Evolutionary conservation across 495 filamentous ascomycete species (phyloP).

Genomic region (Glonium stellatum): DNA sequence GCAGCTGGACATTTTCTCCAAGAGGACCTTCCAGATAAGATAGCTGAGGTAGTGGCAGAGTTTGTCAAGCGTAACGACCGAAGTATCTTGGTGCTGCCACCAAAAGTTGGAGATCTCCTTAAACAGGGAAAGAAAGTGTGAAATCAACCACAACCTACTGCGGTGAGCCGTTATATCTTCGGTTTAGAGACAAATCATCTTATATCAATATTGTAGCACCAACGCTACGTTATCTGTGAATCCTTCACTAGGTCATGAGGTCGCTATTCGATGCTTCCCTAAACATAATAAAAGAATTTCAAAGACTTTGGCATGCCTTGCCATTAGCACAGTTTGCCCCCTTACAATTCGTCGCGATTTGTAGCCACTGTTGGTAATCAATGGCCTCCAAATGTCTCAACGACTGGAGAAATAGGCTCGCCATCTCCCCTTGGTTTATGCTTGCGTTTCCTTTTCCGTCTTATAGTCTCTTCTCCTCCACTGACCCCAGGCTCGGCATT

Average conservation of each 20-base stretch:
- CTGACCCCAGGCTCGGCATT: background rate
- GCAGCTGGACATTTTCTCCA: constrained; percentile 96
- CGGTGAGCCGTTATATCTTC: background rate
- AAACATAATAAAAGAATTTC: too few relatives aligned
- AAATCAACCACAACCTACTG: background rate
- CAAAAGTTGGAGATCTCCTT: constrained; percentile 70
- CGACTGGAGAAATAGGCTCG: background rate
- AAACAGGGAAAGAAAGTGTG: constrained; percentile 40
- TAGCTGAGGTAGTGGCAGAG: constrained; percentile 66
- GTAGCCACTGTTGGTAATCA: background rate
- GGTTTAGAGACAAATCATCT: background rate
- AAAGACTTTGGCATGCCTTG: background rate
- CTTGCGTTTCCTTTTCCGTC: constrained; percentile 33
- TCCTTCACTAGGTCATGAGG: too few relatives aligned
- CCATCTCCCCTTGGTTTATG: constrained; percentile 26
- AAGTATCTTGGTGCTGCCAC: constrained; percentile 73
- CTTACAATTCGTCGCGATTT: too few relatives aligned
- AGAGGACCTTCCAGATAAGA: constrained; percentile 86
- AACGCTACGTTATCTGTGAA: too few relatives aligned
- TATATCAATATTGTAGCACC: background rate
- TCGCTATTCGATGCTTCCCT: too few relatives aligned
- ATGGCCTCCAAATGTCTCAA: background rate
- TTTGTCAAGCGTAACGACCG: constrained; percentile 89
- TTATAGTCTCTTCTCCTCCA: constrained; percentile 11
- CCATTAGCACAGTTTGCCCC: background rate